phyloP scores from a whole-genome alignment of 2,329 filamentous ascomycete genomes.

The Elsinoe necatrix region DNA sequence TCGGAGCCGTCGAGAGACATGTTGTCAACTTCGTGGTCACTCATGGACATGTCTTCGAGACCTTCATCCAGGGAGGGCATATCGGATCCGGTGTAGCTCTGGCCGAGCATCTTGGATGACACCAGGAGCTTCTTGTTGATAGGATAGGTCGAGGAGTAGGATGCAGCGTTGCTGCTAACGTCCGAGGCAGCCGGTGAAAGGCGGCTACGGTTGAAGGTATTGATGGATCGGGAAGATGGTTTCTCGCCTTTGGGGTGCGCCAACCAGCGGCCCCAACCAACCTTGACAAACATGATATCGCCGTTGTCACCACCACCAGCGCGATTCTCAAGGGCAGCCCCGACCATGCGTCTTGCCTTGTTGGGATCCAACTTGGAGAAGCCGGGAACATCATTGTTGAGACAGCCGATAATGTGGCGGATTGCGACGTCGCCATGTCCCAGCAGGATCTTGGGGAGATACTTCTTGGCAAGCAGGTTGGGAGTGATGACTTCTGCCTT shows the following conservation, averaged over 20 bases:
- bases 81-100: slow-evolving; percentile 19
- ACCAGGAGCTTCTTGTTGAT: slow-evolving; percentile 17
- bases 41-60: slow-evolving; percentile 51
- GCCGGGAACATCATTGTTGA: slow-evolving; percentile 86
- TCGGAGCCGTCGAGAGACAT: slow-evolving; percentile 82
- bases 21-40: slow-evolving; percentile 82
- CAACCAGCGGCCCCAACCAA: slow-evolving; percentile 95
- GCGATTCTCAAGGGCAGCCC: slow-evolving; percentile 81
- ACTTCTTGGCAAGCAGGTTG: slow-evolving; percentile 74
- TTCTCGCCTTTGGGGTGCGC: slow-evolving; percentile 64
- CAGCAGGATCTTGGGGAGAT: slow-evolving; percentile 83
- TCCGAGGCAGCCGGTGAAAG: slow-evolving; percentile 46
- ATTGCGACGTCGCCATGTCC: slow-evolving; percentile 87
- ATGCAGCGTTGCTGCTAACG: slow-evolving; percentile 30
- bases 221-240: slow-evolving; percentile 29
- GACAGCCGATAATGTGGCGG: slow-evolving; percentile 87
- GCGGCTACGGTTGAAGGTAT: slow-evolving; percentile 31
- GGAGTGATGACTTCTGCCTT: slow-evolving; percentile 76
- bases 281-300: slow-evolving; percentile 83
- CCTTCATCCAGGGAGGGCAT: slow-evolving; percentile 18
- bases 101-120: slow-evolving; percentile 7
- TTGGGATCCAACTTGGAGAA: slow-evolving; percentile 82
- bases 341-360: slow-evolving; percentile 83
- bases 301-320: slow-evolving; percentile 52
- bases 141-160: slow-evolving; percentile 28